Evolutionary conservation across 1,284 basidiomycete genomes (phyloP).

Genomic region (Megacollybia platyphylla): DNA sequence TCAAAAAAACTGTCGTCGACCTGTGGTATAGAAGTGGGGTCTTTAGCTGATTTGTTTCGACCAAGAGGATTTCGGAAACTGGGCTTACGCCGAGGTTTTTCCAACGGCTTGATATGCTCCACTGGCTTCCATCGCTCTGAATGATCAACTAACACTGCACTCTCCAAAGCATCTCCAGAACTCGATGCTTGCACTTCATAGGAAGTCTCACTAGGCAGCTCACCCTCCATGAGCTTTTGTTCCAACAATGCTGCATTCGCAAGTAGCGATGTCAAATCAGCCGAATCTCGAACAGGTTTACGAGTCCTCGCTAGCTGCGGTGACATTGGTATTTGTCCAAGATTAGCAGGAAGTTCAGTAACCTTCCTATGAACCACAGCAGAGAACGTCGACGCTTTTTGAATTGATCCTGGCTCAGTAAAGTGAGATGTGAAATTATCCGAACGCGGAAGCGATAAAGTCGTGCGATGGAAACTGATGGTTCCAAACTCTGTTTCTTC

Average conservation of each 20-base stretch:
- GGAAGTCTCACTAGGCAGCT: slow-evolving; percentile 19
- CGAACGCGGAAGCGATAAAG: slow-evolving; percentile 11
- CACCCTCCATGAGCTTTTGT: slow-evolving; percentile 28
- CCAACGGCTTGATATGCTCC: slow-evolving; percentile 2
- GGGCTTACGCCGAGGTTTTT: slow-evolving; percentile 1
- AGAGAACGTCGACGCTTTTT: slow-evolving; percentile 21
- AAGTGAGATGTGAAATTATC: slow-evolving; percentile 3
- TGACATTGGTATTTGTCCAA: slow-evolving; percentile 9
- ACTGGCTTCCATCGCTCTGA: slow-evolving; percentile 1
- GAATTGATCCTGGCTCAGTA: slow-evolving; percentile 9
- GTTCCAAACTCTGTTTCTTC: slow-evolving; percentile 16
- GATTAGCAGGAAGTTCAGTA: slow-evolving; percentile 7
- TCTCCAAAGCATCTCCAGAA: too few species aligned
- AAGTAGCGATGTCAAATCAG: slow-evolving; percentile 32
- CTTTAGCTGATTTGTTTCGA: neutral
- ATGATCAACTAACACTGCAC: neutral
- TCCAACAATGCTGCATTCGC: slow-evolving; percentile 40
- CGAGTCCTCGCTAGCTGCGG: slow-evolving; percentile 11
- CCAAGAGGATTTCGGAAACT: slow-evolving; percentile 1
- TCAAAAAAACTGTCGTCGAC: neutral
- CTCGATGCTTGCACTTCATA: neutral
- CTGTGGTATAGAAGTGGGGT: neutral
- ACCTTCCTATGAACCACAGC: slow-evolving; percentile 43
- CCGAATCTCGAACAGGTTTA: slow-evolving; percentile 27
- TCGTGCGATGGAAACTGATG: slow-evolving; percentile 13